phyloP scores from a whole-genome alignment of 768 basidiomycete species.

The Podaxis mareebaensis region DNA sequence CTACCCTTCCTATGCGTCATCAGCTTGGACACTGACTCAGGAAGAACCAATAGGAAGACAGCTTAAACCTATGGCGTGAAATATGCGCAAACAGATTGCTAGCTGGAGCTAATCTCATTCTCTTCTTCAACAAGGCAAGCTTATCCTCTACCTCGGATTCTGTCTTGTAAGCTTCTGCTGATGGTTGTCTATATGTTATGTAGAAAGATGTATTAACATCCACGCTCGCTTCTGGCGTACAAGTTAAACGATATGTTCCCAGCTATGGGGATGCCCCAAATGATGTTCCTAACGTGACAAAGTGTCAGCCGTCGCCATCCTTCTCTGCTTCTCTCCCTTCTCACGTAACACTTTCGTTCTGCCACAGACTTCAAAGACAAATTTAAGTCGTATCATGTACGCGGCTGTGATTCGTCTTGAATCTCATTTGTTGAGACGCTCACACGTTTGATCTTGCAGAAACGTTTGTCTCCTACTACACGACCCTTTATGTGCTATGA shows the following conservation, averaged over 20 bases:
- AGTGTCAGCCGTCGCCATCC: constrained; percentile 46
- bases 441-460: constrained; percentile 33
- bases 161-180: not conserved
- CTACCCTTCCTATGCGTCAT: not conserved
- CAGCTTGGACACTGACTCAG: not conserved
- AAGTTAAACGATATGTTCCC: constrained; percentile 60
- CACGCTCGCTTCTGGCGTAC: constrained; percentile 56
- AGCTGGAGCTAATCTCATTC: constrained; percentile 59
- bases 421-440: not conserved
- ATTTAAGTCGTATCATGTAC: constrained; percentile 61
- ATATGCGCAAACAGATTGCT: constrained; percentile 67
- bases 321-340: not conserved
- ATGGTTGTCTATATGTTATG: not conserved
- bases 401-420: constrained; percentile 21
- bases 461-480: constrained; percentile 53
- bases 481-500: constrained; percentile 69
- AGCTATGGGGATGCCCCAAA: constrained; percentile 62
- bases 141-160: not conserved
- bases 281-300: constrained; percentile 57
- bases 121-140: constrained; percentile 75
- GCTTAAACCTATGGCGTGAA: constrained; percentile 69
- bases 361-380: constrained; percentile 67
- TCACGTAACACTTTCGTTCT: constrained; percentile 4
- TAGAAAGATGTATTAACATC: constrained; percentile 54
- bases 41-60: constrained; percentile 56